A percentile compares a stretch with the other conserved stretches of the same genome.
Conservation (phyloP, 208 protist genomes). For the Jaenimonas drosophilae region DNA sequence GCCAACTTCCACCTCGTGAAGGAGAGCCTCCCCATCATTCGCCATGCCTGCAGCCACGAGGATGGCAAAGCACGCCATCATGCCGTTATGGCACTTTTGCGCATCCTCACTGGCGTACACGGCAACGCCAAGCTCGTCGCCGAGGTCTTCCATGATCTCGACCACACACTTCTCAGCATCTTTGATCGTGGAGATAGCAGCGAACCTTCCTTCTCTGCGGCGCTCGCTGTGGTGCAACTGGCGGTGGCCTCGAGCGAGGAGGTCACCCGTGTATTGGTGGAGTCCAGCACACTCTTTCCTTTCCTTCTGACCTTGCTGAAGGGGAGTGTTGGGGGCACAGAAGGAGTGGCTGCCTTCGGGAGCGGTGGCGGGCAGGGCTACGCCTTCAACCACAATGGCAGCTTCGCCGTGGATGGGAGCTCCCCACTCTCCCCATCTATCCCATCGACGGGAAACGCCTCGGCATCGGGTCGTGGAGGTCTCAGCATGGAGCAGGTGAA, state of each 20-base stretch:
- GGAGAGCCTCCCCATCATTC: slow-evolving; percentile 60
- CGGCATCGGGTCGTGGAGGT: too few relatives aligned
- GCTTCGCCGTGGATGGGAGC: not conserved
- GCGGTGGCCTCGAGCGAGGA: slow-evolving; percentile 28
- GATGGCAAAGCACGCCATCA: slow-evolving; percentile 69
- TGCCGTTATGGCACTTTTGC: slow-evolving; percentile 38
- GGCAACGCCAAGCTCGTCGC: slow-evolving; percentile 26
- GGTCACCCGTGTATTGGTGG: slow-evolving; percentile 26
- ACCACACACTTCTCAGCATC: slow-evolving; percentile 19
- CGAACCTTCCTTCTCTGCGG: slow-evolving; percentile 33
- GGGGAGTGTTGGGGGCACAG: not conserved
- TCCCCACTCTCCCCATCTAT: not conserved
- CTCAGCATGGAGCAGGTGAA: slow-evolving; percentile 37
- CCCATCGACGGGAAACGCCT: not conserved
- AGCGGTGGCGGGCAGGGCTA: not conserved
- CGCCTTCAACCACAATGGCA: not conserved
- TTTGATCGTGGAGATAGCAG: slow-evolving; percentile 16
- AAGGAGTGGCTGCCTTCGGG: not conserved
- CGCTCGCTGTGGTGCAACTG: slow-evolving; percentile 28
- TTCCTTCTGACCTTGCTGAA: slow-evolving; percentile 7
- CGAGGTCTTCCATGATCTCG: slow-evolving; percentile 41
- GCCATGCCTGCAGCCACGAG: slow-evolving; percentile 35
- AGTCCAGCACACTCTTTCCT: slow-evolving; percentile 17
- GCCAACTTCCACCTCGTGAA: slow-evolving; percentile 38
- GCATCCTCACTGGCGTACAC: slow-evolving; percentile 41